These are phyloP conservation scores for Caloboletus inedulis DNA, from an alignment of 1,284 basidiomycete genomes.

Conservation along the genomic window DNA sequence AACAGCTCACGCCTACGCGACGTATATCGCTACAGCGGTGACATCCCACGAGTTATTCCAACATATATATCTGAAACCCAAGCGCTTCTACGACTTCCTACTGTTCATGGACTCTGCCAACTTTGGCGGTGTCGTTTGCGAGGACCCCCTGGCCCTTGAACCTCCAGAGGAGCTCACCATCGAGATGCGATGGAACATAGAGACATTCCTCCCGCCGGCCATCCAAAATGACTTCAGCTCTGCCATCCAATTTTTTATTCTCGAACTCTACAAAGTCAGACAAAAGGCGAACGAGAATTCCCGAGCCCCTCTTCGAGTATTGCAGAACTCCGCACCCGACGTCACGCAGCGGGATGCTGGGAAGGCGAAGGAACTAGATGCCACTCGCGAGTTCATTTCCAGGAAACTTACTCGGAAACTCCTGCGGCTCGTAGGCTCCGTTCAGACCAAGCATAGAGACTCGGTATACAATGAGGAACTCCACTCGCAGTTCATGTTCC, in stretches of 20 bases:
- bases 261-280: constrained; percentile 80
- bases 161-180: constrained; percentile 66
- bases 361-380: constrained; percentile 70
- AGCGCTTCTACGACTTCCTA: constrained; percentile 92
- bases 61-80: constrained; percentile 84
- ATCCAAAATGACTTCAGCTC: constrained; percentile 79
- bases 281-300: constrained; percentile 57
- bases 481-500: constrained; percentile 72
- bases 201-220: constrained; percentile 83
- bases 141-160: constrained; percentile 67
- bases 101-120: constrained; percentile 97
- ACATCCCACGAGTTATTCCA: constrained; percentile 96
- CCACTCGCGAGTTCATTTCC: constrained; percentile 72
- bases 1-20: constrained; percentile 93
- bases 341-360: constrained; percentile 62
- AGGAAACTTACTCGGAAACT: constrained; percentile 82
- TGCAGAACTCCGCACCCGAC: constrained; percentile 69
- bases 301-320: constrained; percentile 71
- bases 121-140: constrained; percentile 86
- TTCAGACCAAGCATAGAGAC: constrained; percentile 65
- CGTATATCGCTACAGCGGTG: constrained; percentile 91
- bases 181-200: constrained; percentile 96
- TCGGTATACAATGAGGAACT: constrained; percentile 59
- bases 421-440: constrained; percentile 66
- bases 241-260: constrained; percentile 80